These are phyloP conservation scores for Coniochaeta prunicola DNA, from an alignment of 2,329 filamentous ascomycete genomes.

Conservation along the genomic window DNA sequence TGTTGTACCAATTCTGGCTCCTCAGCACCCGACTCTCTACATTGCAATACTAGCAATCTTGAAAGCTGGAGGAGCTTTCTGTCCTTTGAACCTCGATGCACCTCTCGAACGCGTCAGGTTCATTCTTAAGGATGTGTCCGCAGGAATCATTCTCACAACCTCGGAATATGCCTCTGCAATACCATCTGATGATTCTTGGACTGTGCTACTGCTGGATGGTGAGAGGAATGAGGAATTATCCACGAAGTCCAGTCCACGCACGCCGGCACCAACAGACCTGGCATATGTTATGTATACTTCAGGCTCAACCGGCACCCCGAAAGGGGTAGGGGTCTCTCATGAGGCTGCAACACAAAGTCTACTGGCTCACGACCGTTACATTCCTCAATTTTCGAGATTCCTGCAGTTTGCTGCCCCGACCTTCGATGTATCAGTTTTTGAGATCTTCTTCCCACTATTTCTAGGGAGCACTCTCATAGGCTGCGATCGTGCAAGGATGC, in stretches of 20 bases:
- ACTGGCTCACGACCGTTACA: conserved; percentile 70
- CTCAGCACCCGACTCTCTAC: conserved; percentile 73
- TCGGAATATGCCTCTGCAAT: conserved; percentile 34
- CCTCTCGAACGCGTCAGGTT: conserved; percentile 72
- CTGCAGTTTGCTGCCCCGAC: conserved; percentile 89
- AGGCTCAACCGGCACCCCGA: conserved; percentile 81
- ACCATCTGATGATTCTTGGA: conserved; percentile 21
- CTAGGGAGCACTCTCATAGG: conserved; percentile 67
- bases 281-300: conserved; percentile 95
- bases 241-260: neutral
- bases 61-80: conserved; percentile 79
- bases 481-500: conserved; percentile 60
- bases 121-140: conserved; percentile 70
- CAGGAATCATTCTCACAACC: conserved; percentile 61
- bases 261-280: conserved; percentile 33
- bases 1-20: conserved; percentile 69
- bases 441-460: conserved; percentile 83
- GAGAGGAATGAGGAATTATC: conserved; percentile 4
- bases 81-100: conserved; percentile 72
- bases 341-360: conserved; percentile 73
- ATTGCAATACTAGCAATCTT: conserved; percentile 69
- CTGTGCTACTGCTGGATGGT: conserved; percentile 28
- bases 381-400: conserved; percentile 72
- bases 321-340: conserved; percentile 81
- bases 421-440: conserved; percentile 91